A percentile compares a stretch with the other conserved stretches of the same genome.
These are phyloP conservation scores for Scedosporium aurantiacum DNA, from an alignment of 2,329 filamentous ascomycete genomes.

Conservation along the genomic window DNA sequence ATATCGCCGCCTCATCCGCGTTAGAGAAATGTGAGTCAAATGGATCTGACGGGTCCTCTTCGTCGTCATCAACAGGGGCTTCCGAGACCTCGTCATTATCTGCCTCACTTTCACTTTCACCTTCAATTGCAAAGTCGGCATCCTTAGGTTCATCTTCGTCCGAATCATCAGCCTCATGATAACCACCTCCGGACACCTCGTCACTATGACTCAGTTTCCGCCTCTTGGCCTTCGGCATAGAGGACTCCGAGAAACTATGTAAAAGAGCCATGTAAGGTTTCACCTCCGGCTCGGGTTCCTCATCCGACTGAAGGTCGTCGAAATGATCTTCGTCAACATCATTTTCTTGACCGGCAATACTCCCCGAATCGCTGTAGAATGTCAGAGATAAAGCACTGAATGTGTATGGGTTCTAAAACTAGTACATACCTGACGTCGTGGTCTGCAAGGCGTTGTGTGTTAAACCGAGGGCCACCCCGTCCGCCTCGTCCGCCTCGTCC, in stretches of 20 bases:
- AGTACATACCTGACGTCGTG: conserved; percentile 21
- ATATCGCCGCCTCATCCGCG: conserved; percentile 50
- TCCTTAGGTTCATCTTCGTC: conserved; percentile 14
- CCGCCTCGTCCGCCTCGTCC: conserved; percentile 21
- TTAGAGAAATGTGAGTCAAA: conserved; percentile 72
- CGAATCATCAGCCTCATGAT: conserved; percentile 13
- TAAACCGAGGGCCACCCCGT: conserved; percentile 27
- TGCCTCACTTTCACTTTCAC: conserved; percentile 24
- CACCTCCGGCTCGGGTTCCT: conserved; percentile 30
- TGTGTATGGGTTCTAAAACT: neutral
- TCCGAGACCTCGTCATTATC: conserved; percentile 28
- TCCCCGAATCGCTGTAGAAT: neutral
- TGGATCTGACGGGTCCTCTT: conserved; percentile 50
- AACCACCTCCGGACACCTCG: conserved; percentile 12
- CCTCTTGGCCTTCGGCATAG: conserved; percentile 39
- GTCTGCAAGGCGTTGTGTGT: conserved; percentile 33
- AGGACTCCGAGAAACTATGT: conserved; percentile 38
- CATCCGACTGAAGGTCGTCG: conserved; percentile 23
- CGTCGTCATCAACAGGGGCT: conserved; percentile 34
- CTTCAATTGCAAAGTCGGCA: conserved; percentile 21
- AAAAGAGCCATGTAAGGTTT: conserved; percentile 48
- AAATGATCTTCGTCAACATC: conserved; percentile 3
- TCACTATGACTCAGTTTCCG: conserved; percentile 39
- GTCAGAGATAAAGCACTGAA: neutral
- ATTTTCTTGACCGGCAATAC: conserved; percentile 12